phyloP scores from a whole-genome alignment of 805 yeast genomes.

The Yarrowia divulgata region DNA sequence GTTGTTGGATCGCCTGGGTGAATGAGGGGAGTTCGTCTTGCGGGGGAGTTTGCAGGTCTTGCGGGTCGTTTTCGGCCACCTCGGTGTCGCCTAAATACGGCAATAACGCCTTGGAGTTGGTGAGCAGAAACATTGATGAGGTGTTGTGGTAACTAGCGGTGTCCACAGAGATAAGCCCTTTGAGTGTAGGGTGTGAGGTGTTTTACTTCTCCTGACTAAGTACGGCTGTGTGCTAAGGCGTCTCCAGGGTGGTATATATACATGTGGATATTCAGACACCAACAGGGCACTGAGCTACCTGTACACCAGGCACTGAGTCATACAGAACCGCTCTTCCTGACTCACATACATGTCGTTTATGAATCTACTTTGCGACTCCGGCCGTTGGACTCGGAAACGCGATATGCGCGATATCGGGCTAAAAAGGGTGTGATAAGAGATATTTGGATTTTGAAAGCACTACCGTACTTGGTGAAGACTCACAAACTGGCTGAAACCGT shows the following conservation, averaged over 20 bases:
- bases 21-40: constrained; percentile 24
- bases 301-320: constrained; percentile 1
- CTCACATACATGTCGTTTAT: background rate
- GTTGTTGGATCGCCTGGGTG: constrained; percentile 27
- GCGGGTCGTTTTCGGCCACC: too few species aligned
- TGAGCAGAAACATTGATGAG: background rate
- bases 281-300: too few species aligned
- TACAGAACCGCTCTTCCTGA: background rate
- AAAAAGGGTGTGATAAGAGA: too few species aligned
- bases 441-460: too few species aligned
- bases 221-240: constrained; percentile 3
- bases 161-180: background rate
- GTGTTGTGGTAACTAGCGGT: background rate
- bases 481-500: too few species aligned
- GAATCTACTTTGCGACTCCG: background rate
- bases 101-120: constrained; percentile 5
- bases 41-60: background rate
- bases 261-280: too few species aligned
- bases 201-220: background rate
- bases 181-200: background rate
- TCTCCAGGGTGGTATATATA: background rate
- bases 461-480: too few species aligned
- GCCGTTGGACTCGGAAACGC: too few species aligned
- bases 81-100: constrained; percentile 15
- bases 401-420: too few species aligned